phyloP scores from a whole-genome alignment of 2,329 filamentous ascomycete genomes.

The Trichoderma atrobrunneum region DNA sequence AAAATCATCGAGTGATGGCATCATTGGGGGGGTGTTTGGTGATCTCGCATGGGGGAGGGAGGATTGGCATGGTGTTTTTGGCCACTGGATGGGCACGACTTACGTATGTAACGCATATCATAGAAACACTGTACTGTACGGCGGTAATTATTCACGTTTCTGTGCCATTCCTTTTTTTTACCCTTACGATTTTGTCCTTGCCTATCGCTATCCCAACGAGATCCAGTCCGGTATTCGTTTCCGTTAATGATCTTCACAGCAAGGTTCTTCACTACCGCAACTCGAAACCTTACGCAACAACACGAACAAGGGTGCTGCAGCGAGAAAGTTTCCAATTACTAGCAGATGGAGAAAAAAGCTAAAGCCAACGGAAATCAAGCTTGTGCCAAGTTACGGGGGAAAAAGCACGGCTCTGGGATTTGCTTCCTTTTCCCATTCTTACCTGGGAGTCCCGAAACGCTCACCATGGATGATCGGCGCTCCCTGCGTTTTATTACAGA shows the following conservation, averaged over 20 bases:
- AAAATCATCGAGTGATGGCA: conserved; percentile 37
- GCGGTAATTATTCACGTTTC: neutral
- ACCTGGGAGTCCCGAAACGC: neutral
- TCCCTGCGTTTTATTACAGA: neutral
- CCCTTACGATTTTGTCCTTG: neutral
- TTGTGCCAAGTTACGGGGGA: neutral
- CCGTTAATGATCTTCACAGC: conserved; percentile 4
- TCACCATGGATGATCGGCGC: neutral
- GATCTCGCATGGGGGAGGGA: neutral
- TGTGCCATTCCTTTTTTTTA: neutral
- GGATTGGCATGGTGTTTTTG: neutral
- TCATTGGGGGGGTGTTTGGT: neutral
- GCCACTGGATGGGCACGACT: neutral
- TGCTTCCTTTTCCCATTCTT: neutral
- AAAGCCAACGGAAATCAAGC: neutral
- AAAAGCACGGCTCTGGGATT: neutral
- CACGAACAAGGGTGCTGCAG: neutral
- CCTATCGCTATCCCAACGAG: neutral
- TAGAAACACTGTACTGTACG: neutral
- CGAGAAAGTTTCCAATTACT: neutral
- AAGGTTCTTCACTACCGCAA: neutral
- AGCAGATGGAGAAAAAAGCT: neutral
- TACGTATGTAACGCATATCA: neutral
- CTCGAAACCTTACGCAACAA: neutral
- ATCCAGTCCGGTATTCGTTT: neutral